Evolutionary conservation across 805 yeast genomes (phyloP), one percentile per base, ranked within the genome.

Genomic region (Candida insectorum): DNA sequence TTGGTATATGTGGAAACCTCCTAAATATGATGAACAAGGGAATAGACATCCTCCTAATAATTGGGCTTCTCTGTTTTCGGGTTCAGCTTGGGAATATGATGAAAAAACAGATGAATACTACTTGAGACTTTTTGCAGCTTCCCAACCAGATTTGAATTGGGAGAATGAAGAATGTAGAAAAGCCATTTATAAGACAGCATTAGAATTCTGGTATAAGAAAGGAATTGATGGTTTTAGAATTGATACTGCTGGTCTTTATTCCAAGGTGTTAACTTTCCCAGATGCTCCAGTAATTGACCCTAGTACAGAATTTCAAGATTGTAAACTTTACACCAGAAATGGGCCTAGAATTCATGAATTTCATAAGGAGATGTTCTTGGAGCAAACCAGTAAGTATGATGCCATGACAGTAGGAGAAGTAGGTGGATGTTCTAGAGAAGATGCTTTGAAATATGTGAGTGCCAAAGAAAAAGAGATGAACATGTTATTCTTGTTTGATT

Each of bases 91-190:
- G 81, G 58, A 58, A 27, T 75, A 65, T 50, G 81, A 77, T 51
- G 78, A 72, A 41, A 20, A 26, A 2, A 74, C 79, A 13, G 64
- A 67, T 30, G 79, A 77, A 54, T 76, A 74, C 58, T 77, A 75
- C 53, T 55, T 77, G 43, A 69, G 65, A 34, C 57, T 75, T 37
- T 77, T 74, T 54, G 78, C 79, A 9, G 56, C 53, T 30, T 48
- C 68, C 18, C 82, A 77, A 54, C 81, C 81, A 11, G 82, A 77
- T 47, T 60, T 77, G 47, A 77, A 76, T 56, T 77, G 81, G 83
- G 81, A 76, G 43, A 74, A 66, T 47, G 64, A 53, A 35, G 69
- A 53, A 31, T 33, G 47, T 14, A 44, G 58, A 43, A 38, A 59
- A 7, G 61, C 60, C 41, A 61, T 75, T 34, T 72, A 72, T 54